phyloP scores from a whole-genome alignment of 495 filamentous ascomycete species.

The Talaromyces proteolyticus region DNA sequence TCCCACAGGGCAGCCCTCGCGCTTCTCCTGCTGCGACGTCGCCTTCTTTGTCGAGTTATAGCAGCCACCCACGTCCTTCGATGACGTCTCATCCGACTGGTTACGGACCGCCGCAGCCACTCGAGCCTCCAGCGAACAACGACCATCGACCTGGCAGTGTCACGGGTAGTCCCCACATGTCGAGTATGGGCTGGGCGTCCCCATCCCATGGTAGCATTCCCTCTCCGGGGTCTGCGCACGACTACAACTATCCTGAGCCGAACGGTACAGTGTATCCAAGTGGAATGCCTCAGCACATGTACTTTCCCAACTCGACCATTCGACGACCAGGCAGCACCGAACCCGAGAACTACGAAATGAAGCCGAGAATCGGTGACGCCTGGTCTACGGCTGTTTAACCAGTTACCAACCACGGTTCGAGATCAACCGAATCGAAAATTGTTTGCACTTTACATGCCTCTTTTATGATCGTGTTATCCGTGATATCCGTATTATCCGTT shows the following conservation, averaged over 20 bases:
- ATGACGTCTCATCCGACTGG: conserved; percentile 76
- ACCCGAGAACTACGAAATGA: conserved; percentile 61
- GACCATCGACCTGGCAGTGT: conserved; percentile 65
- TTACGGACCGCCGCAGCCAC: conserved; percentile 76
- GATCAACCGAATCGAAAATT: background rate
- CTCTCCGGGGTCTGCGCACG: conserved; percentile 59
- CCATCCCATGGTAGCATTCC: conserved; percentile 58
- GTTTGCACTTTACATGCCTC: background rate
- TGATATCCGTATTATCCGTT: background rate
- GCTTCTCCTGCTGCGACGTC: conserved; percentile 59
- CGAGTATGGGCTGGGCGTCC: conserved; percentile 67
- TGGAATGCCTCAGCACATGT: conserved; percentile 60
- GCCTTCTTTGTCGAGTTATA: conserved; percentile 52
- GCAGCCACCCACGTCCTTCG: conserved; percentile 52
- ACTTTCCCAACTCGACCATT: conserved; percentile 55
- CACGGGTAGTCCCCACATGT: conserved; percentile 67
- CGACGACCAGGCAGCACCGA: conserved; percentile 66
- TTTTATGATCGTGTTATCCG: conserved; percentile 2
- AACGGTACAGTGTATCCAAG: conserved; percentile 46
- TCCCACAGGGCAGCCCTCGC: conserved; percentile 68
- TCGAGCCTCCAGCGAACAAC: conserved; percentile 81
- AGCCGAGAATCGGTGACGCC: conserved; percentile 36
- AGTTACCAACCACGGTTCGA: background rate
- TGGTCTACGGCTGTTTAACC: conserved; percentile 37
- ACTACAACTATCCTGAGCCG: conserved; percentile 68